These are phyloP conservation scores for Posidonia australis DNA, from an alignment of 106 monocot genomes.

Conservation along the genomic window DNA sequence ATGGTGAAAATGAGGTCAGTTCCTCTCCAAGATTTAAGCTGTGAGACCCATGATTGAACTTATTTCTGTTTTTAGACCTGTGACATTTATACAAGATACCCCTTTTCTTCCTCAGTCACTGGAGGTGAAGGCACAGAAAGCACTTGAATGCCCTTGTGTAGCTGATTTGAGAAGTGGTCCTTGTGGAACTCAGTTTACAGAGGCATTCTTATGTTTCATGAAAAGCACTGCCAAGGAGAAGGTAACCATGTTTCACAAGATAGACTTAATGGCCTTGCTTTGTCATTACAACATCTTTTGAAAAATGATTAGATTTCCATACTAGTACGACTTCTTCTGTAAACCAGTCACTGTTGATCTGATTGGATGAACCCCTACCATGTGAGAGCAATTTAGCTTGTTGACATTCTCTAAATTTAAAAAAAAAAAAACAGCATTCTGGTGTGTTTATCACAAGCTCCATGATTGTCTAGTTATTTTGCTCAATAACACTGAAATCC, in stretches of 20 bases:
- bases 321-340: background rate
- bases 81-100: too few species aligned
- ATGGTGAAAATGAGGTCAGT: conserved; percentile 46
- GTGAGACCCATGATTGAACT: background rate
- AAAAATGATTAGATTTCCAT: background rate
- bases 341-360: too few species aligned
- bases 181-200: conserved; percentile 74
- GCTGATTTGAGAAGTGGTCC: conserved; percentile 70
- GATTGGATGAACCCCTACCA: too few species aligned
- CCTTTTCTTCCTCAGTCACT: conserved; percentile 36
- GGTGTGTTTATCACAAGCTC: background rate
- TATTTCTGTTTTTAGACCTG: too few species aligned
- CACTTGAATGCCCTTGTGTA: conserved; percentile 85
- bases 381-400: too few species aligned
- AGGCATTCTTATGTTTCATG: conserved; percentile 80
- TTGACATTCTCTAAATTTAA: background rate
- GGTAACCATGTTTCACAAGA: conserved; percentile 22
- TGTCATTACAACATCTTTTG: background rate
- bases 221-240: conserved; percentile 89
- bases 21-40: conserved; percentile 7
- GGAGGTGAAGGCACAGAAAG: conserved; percentile 64
- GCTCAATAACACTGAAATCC: too few species aligned
- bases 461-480: background rate
- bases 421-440: background rate
- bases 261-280: background rate